Evolutionary conservation across 768 basidiomycete genomes (phyloP), one percentile per base, ranked within the genome.

Genomic region (Auricularia heimuer): DNA sequence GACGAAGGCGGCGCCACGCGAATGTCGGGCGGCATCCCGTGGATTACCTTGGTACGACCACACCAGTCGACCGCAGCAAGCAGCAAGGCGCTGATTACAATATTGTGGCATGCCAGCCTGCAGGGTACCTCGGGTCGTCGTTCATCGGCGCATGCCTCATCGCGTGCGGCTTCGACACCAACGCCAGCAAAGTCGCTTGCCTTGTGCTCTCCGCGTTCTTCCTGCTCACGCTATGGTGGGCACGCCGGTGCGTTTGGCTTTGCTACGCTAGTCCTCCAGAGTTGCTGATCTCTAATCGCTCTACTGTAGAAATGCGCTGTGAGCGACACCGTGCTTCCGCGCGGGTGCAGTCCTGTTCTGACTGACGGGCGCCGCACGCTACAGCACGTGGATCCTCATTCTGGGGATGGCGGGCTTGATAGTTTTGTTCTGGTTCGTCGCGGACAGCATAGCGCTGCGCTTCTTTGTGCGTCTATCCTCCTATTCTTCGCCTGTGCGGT

Each of bases 141-240:
- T 79, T 96, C 71, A 92, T 96, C 63, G 94, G 94, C 33, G 94
- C 92, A 1, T 82, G 83, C 54, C 78, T 97, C 47, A 94, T 97
- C 65, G 84, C 92, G 12, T 92, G 90, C 67, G 93, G 92, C 12
- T 94, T 94, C 72, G 83, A 94, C 74, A 92, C 90, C 58, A 87
- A 90, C 68, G 94, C 94, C 3, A 89, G 87, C 76, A 96, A 96
- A 73, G 71, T 94, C 56, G 93, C 92, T 1, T 85, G 84, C 24
- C 74, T 96, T 24, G 85, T 87, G 8, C 80, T 96, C 62, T 94
- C 86, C 8, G 89, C 74, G n/a, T 90, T 93, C 75, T 95, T 94
- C 77, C 68, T 95, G 37, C 80, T 94, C 69, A 94, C 92, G 1
- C 80, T 94, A 3, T 96, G 92, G 90, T 77, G 73, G 74, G 75